phyloP scores from a whole-genome alignment of 176 grass and related monocot species.

The Microstegium vimineum region DNA sequence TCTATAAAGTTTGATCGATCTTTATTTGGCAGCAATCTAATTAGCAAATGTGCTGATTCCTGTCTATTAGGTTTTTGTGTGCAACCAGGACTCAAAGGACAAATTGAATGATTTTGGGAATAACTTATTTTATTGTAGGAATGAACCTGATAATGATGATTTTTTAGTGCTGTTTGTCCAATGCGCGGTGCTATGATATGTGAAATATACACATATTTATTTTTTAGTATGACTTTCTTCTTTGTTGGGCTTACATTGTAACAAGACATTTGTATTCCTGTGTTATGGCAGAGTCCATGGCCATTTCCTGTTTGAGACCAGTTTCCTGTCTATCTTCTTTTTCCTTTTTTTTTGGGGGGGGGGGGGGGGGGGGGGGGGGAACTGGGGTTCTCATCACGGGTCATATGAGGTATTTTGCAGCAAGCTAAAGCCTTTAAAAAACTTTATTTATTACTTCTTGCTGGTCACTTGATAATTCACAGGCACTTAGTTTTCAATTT shows the following conservation, averaged over 20 bases:
- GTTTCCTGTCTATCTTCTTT: no score
- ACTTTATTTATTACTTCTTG: not conserved
- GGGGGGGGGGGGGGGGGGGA: no score
- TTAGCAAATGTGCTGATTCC: not conserved
- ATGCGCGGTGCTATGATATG: not conserved
- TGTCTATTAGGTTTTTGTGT: not conserved
- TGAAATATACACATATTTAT: not conserved
- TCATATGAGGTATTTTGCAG: no score
- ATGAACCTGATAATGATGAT: not conserved
- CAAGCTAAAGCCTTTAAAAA: no score
- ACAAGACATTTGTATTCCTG: not conserved
- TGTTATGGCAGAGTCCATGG: no score
- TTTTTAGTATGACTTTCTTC: not conserved
- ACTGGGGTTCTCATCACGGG: no score
- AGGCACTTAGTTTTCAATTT: not conserved
- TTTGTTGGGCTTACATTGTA: not conserved
- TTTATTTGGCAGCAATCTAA: not conserved
- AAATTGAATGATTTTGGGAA: not conserved
- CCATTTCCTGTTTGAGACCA: not conserved
- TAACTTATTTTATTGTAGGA: not conserved
- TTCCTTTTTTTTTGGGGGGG: no score
- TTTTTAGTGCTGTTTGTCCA: not conserved
- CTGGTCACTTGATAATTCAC: not conserved
- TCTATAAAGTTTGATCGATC: not conserved
- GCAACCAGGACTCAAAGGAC: not conserved